A percentile compares a stretch with the other conserved stretches of the same genome.
Evolutionary conservation across 345 rosid genomes (phyloP).

Genomic region (Rhodamnia argentea): DNA sequence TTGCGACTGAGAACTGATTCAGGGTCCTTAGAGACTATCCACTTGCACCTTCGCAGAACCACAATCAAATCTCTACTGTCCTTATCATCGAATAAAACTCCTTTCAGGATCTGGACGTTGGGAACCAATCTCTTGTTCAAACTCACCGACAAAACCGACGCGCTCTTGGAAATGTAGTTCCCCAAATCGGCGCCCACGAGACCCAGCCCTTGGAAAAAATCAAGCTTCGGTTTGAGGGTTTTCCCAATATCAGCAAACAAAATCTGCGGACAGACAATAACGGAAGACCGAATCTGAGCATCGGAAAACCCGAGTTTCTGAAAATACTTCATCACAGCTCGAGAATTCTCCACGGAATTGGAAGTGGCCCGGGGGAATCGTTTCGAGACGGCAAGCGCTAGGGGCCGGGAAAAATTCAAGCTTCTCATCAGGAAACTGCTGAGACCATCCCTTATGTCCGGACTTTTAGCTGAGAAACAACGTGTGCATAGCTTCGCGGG

Average conservation of each 20-base stretch:
- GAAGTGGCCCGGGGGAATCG: not conserved
- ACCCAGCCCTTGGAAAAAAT: slow-evolving; percentile 19
- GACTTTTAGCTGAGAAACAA: not conserved
- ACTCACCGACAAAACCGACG: slow-evolving; percentile 6
- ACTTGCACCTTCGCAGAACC: slow-evolving; percentile 8
- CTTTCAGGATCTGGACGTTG: slow-evolving; percentile 3
- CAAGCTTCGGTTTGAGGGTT: slow-evolving; percentile 19
- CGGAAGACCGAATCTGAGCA: slow-evolving; percentile 5
- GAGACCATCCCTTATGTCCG: not conserved
- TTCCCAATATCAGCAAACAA: slow-evolving; percentile 9
- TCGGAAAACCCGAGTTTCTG: slow-evolving; percentile 10
- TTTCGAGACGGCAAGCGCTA: not conserved
- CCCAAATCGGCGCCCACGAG: slow-evolving; percentile 11
- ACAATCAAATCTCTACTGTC: slow-evolving; percentile 9
- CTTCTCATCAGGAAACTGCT: not conserved
- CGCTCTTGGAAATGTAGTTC: slow-evolving; percentile 9
- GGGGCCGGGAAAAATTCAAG: not conserved
- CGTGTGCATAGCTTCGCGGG: not conserved
- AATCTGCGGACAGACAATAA: slow-evolving; percentile 6
- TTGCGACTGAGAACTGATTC: slow-evolving; percentile 9
- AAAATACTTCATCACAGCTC: slow-evolving; percentile 1
- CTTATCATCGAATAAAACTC: slow-evolving; percentile 7
- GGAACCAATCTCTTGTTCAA: slow-evolving; percentile 19
- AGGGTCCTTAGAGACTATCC: slow-evolving; percentile 5
- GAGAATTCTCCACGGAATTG: slow-evolving; percentile 9